A percentile compares a stretch with the other conserved stretches of the same genome.
phyloP scores from a whole-genome alignment of 495 filamentous ascomycete genomes.

The Penicillium malachiteum region DNA sequence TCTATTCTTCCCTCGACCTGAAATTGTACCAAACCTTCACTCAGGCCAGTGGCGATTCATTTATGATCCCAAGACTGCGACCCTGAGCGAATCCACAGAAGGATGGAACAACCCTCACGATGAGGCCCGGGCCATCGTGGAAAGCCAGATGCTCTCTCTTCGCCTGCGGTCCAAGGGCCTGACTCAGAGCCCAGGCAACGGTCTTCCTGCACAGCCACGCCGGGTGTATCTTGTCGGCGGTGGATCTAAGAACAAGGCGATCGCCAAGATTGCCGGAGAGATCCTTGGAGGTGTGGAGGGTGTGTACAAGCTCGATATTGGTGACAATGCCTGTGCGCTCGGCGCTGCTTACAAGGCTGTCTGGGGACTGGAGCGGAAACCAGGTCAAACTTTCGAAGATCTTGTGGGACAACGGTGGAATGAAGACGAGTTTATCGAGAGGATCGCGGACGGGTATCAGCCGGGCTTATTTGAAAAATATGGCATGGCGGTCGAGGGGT shows the following conservation, averaged over 20 bases:
- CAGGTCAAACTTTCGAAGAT: constrained; percentile 80
- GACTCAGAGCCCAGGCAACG: constrained; percentile 53
- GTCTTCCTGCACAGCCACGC: constrained; percentile 77
- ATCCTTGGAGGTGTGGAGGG: constrained; percentile 87
- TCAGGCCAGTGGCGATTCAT: constrained; percentile 83
- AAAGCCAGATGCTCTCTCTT: constrained; percentile 88
- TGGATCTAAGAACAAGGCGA: constrained; percentile 82
- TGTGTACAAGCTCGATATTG: constrained; percentile 87
- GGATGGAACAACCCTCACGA: constrained; percentile 56
- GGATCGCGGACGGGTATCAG: constrained; percentile 79
- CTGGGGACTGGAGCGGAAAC: constrained; percentile 74
- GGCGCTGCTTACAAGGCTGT: constrained; percentile 97
- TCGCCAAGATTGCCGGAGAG: constrained; percentile 75
- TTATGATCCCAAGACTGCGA: constrained; percentile 47
- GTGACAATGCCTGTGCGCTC: constrained; percentile 93
- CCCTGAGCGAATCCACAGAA: constrained; percentile 43
- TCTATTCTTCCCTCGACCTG: constrained; percentile 89
- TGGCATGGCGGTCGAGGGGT: constrained; percentile 70
- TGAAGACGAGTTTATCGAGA: constrained; percentile 78
- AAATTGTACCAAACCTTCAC: constrained; percentile 88
- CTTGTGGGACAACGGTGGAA: constrained; percentile 79
- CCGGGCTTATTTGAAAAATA: constrained; percentile 72
- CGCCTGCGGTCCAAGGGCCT: constrained; percentile 78
- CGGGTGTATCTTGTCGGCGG: constrained; percentile 93
- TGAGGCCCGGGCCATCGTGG: constrained; percentile 87